phyloP scores from a whole-genome alignment of 2,329 filamentous ascomycete species.

The Coleophoma eucalyptorum region DNA sequence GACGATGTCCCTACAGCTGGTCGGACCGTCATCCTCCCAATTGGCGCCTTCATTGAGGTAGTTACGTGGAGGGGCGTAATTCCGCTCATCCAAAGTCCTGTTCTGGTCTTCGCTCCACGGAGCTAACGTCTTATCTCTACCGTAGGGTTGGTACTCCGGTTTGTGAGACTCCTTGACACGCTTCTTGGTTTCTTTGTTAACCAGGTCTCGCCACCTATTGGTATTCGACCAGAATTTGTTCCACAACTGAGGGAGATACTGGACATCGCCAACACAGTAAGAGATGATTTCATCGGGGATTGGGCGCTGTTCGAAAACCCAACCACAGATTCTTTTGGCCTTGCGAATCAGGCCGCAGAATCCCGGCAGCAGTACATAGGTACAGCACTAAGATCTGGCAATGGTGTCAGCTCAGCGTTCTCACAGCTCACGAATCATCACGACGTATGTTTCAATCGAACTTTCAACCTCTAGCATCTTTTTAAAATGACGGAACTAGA shows the following conservation, averaged over 20 bases:
- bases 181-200: constrained; percentile 15
- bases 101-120: constrained; percentile 25
- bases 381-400: too few relatives aligned
- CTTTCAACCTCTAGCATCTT: too few relatives aligned
- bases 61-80: constrained; percentile 17
- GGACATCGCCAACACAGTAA: constrained; percentile 45
- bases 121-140: constrained; percentile 17
- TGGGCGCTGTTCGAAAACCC: constrained; percentile 43
- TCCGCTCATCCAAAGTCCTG: constrained; percentile 20
- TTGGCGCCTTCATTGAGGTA: constrained; percentile 8
- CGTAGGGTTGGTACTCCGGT: constrained; percentile 17
- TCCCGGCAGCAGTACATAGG: too few relatives aligned
- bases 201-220: constrained; percentile 11
- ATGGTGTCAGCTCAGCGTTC: too few relatives aligned
- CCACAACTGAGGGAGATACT: constrained; percentile 35
- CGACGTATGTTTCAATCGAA: too few relatives aligned
- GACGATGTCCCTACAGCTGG: constrained; percentile 7
- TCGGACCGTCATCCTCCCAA: constrained; percentile 13
- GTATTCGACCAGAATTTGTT: constrained; percentile 9
- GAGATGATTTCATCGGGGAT: constrained; percentile 30
- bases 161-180: constrained; percentile 18
- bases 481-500: too few relatives aligned
- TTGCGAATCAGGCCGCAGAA: too few relatives aligned
- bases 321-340: too few relatives aligned
- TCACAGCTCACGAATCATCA: too few relatives aligned